Base-by-base conservation (phyloP, 2,329 filamentous ascomycete species). In the Geosmithia putterillii region DNA sequence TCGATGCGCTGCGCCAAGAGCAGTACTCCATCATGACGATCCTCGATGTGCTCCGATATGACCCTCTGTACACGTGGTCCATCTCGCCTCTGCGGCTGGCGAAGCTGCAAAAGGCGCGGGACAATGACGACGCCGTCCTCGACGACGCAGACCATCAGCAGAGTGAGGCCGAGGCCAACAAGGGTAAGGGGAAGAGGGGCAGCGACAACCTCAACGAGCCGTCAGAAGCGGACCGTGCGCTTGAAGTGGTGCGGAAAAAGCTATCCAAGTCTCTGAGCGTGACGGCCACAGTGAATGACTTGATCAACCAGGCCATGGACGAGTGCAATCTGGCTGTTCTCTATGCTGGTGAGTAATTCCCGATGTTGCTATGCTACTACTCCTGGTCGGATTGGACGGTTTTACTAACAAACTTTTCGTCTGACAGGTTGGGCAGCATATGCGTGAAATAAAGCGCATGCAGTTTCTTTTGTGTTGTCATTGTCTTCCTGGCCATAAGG, bases 11-110 rank as follows among this genome's bases (percentile, higher is more conserved):
- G 32, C 81, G 92, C n/a, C 85, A 94, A 54, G 92, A 98, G 59
- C 86, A 86, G 12, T 94, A 95, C 58, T 89, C 84, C 38, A 98
- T 99, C 65, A 96, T 95, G 89, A 96, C 92, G 0, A 88, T 98
- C 43, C 77, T 99, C 18, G 94, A 98, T 57, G 94, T 98, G 19
- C 69, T 99, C 46, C 83, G 94, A n/a, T 96, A 95, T 62, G 92
- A 99, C 69, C 94, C 92, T 1, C 67, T 99, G 47, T 94, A 96
- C 61, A 92, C 81, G 47, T 99, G 92, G 92, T 90, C 86, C 32
- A 81, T 95, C 44, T 92, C 86, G 10, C 79, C 79, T 0, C 67
- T 81, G 28, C 70, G 79, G 18, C 62, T 82, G 45, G 75, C 76
- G 36, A 81, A 80, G 54, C 61, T 83, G 44, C 79, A 82, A 54